Base-by-base conservation (phyloP, 2,329 filamentous ascomycete genomes). In the Talaromyces amestolkiae region DNA sequence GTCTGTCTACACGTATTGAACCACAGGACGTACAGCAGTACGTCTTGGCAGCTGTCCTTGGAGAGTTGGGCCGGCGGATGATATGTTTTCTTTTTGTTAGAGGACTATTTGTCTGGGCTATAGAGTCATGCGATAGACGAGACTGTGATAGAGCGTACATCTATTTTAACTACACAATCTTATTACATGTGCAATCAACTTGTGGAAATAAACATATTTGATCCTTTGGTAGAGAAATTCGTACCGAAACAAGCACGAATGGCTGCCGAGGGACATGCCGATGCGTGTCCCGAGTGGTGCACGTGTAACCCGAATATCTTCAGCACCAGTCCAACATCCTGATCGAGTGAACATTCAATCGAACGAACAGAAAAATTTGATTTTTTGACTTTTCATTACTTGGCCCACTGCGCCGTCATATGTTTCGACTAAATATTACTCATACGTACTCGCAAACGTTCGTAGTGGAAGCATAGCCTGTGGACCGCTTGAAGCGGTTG, bases 101-200 rank as follows among this genome's bases (percentile, higher is more conserved):
- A 51, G 24, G 33, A 51, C 37, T 15, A 39, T 56, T 39, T 45
- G 39, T 58, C 27, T 47, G 61, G 61, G 53, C 61, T 63, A 63
- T 63, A 63, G 61, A 63, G 61, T 63, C 61, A 63, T 63, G 61
- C 61, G 53, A 24, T 63, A 63, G 49, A 58, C 61, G 49, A 53
- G 56, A 59, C 39, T 43, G 33, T 61, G 53, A 53, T 61, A 61
- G 59, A 61, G 9, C 43, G 51, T 59, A 59, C 56, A 59, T 43
- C 37, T 39, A 58, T 22, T 24, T 3, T 33, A 22, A 43, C 24
- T 22, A 24, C 33, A 37, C 24, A 19, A 13, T 33, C 17, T 4
- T 3, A 47, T 22, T 22, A 3, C 3, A 22, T 24, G 24, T 19
- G 51, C 27, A 9, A 54, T 19, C 19, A 15, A 35, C 15, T 33